These are phyloP conservation scores for Fusarium sp. DNA, from an alignment of 2,329 filamentous ascomycete genomes.

Conservation along the genomic window DNA sequence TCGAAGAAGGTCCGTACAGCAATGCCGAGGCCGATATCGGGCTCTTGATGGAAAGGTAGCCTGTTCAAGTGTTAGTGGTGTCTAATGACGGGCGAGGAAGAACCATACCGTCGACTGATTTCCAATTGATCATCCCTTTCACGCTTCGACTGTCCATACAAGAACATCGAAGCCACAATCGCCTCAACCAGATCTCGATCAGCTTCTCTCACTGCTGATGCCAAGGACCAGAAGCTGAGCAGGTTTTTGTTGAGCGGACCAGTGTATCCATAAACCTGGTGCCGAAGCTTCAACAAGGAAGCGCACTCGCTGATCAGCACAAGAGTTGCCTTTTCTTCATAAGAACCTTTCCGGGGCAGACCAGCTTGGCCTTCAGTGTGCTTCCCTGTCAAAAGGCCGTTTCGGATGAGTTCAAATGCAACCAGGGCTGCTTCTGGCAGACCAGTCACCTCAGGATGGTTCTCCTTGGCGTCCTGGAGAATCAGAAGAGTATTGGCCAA, in stretches of 20 bases:
- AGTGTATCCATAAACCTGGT: slow-evolving; percentile 89
- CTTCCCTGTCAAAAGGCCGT: slow-evolving; percentile 79
- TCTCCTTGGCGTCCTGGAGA: slow-evolving; percentile 64
- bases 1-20: slow-evolving; percentile 83
- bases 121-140: slow-evolving; percentile 72
- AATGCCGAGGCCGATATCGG: slow-evolving; percentile 80
- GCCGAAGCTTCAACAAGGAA: slow-evolving; percentile 82
- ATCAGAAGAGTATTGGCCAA: slow-evolving; percentile 75
- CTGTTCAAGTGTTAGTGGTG: slow-evolving; percentile 47
- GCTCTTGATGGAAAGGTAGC: slow-evolving; percentile 74
- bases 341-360: slow-evolving; percentile 64
- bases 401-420: slow-evolving; percentile 84
- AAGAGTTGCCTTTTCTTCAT: slow-evolving; percentile 80
- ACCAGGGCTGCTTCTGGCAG: slow-evolving; percentile 83
- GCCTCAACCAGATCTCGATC: slow-evolving; percentile 88
- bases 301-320: slow-evolving; percentile 88
- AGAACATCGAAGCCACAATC: slow-evolving; percentile 80
- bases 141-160: slow-evolving; percentile 81
- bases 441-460: slow-evolving; percentile 54
- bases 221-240: slow-evolving; percentile 85
- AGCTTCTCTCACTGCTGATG: slow-evolving; percentile 79
- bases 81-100: background rate
- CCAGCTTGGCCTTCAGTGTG: slow-evolving; percentile 67
- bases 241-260: slow-evolving; percentile 92
- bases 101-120: slow-evolving; percentile 75